These are phyloP conservation scores for Colletotrichum eremochloae DNA, from an alignment of 2,329 filamentous ascomycete species.

Conservation along the genomic window DNA sequence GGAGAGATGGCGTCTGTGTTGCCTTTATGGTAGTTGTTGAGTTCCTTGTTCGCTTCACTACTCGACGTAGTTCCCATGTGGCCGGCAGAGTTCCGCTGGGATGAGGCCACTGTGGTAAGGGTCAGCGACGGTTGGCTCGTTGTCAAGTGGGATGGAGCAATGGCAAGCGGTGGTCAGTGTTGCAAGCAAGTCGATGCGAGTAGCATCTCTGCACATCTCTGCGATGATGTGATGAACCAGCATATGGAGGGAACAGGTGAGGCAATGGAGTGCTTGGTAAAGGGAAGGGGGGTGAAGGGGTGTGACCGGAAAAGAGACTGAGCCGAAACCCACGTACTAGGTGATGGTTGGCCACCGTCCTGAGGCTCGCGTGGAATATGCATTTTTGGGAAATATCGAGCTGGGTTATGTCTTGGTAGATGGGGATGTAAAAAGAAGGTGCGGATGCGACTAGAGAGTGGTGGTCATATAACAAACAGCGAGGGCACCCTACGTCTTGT, in stretches of 20 bases:
- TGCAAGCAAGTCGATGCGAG: slow-evolving; percentile 38
- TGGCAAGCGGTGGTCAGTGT: slow-evolving; percentile 34
- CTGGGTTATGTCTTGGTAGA: slow-evolving; percentile 26
- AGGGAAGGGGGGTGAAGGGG: slow-evolving; percentile 23
- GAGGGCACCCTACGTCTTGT: slow-evolving; percentile 10
- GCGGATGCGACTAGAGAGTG: slow-evolving; percentile 28
- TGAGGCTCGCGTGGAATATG: slow-evolving; percentile 39
- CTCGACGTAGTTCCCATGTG: slow-evolving; percentile 23
- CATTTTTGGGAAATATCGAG: slow-evolving; percentile 37
- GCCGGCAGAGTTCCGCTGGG: slow-evolving; percentile 31
- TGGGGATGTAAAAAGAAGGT: slow-evolving; percentile 9
- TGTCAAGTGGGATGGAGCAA: slow-evolving; percentile 26
- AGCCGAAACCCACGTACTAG: slow-evolving; percentile 39
- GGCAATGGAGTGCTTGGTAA: slow-evolving; percentile 14
- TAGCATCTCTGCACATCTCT: slow-evolving; percentile 27
- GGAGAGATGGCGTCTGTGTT: slow-evolving; percentile 28
- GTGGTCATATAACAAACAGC: slow-evolving; percentile 28
- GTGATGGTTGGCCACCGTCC: slow-evolving; percentile 34
- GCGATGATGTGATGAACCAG: slow-evolving; percentile 38
- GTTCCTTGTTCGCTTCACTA: slow-evolving; percentile 22
- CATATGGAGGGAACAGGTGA: slow-evolving; percentile 6
- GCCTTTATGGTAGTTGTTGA: slow-evolving; percentile 12
- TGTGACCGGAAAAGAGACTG: slow-evolving; percentile 22
- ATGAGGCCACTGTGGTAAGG: slow-evolving; percentile 18
- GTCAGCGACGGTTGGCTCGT: slow-evolving; percentile 26